Evolutionary conservation across 2,329 filamentous ascomycete genomes (phyloP).

Genomic region (Ophiognomonia clavigignenti-juglandacearum): DNA sequence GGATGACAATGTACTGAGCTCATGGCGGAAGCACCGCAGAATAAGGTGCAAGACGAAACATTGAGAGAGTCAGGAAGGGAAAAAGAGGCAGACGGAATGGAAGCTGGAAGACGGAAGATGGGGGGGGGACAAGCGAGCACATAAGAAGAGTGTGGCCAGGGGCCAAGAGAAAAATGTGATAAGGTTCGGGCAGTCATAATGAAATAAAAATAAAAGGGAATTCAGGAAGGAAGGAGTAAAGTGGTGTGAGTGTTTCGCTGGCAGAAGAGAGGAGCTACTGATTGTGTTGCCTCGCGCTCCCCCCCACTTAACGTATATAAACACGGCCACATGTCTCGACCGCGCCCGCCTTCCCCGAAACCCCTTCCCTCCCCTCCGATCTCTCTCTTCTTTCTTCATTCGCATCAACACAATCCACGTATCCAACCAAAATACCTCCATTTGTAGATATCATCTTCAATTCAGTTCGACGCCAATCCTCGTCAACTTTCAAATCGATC

Average conservation of each 20-base stretch:
- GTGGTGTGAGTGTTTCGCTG: neutral
- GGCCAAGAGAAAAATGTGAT: neutral
- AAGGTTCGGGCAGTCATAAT: neutral
- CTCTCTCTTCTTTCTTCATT: slow-evolving; percentile 26
- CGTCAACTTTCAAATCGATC: slow-evolving; percentile 11
- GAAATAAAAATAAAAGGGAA: too few species aligned
- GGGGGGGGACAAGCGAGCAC: neutral
- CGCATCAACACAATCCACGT: slow-evolving; percentile 13
- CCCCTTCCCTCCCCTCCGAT: slow-evolving; percentile 35
- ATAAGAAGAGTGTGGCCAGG: neutral
- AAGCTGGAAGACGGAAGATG: neutral
- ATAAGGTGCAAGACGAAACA: neutral
- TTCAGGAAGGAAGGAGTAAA: neutral
- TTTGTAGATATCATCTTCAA: slow-evolving; percentile 23
- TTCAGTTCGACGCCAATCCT: slow-evolving; percentile 18
- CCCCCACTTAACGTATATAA: slow-evolving; percentile 55
- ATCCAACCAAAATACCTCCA: slow-evolving; percentile 20
- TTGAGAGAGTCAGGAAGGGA: neutral
- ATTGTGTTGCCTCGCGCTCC: slow-evolving; percentile 42
- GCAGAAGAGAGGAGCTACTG: slow-evolving; percentile 33
- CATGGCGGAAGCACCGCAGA: neutral
- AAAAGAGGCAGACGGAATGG: too few species aligned
- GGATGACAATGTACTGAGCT: neutral
- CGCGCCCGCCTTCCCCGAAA: slow-evolving; percentile 41
- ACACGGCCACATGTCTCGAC: slow-evolving; percentile 50